Evolutionary conservation across 352 stramenopile genomes (phyloP).

Genomic region (Pythium dissotocum): DNA sequence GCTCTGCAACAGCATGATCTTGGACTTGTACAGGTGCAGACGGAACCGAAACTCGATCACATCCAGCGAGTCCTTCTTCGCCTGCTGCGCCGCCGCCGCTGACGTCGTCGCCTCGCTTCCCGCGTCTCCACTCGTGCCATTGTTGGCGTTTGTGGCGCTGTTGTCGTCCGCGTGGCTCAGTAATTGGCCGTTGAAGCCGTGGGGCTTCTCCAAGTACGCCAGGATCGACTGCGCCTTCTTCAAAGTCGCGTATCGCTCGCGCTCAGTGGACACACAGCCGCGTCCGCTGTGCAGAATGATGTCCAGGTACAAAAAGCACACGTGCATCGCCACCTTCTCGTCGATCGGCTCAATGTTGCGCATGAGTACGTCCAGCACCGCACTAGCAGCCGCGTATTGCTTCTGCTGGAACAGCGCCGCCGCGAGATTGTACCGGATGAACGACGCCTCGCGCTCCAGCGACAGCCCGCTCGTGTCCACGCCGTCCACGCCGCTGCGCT

Average conservation of each 20-base stretch:
- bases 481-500: slow-evolving; percentile 33
- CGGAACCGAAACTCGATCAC: slow-evolving; percentile 90
- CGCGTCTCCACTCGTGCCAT: slow-evolving; percentile 21
- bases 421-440: slow-evolving; percentile 91
- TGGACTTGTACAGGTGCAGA: slow-evolving; percentile 91
- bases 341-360: slow-evolving; percentile 90
- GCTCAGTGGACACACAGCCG: slow-evolving; percentile 81
- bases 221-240: slow-evolving; percentile 89
- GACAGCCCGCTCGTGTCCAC: slow-evolving; percentile 37
- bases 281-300: slow-evolving; percentile 90
- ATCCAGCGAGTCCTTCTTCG: slow-evolving; percentile 55
- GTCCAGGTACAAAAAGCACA: slow-evolving; percentile 92
- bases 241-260: slow-evolving; percentile 56
- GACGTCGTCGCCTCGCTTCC: slow-evolving; percentile 31
- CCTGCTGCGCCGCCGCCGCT: slow-evolving; percentile 50
- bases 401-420: slow-evolving; percentile 87
- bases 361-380: slow-evolving; percentile 85
- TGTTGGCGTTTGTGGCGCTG: slow-evolving; percentile 18
- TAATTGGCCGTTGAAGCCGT: slow-evolving; percentile 85
- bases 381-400: slow-evolving; percentile 87
- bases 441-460: slow-evolving; percentile 83
- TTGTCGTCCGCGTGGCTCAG: slow-evolving; percentile 40
- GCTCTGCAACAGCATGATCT: slow-evolving; percentile 86
- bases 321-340: slow-evolving; percentile 91
- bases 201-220: slow-evolving; percentile 89